phyloP scores from a whole-genome alignment of 1,139 yeast species.

The Blastobotrys capitulatus region DNA sequence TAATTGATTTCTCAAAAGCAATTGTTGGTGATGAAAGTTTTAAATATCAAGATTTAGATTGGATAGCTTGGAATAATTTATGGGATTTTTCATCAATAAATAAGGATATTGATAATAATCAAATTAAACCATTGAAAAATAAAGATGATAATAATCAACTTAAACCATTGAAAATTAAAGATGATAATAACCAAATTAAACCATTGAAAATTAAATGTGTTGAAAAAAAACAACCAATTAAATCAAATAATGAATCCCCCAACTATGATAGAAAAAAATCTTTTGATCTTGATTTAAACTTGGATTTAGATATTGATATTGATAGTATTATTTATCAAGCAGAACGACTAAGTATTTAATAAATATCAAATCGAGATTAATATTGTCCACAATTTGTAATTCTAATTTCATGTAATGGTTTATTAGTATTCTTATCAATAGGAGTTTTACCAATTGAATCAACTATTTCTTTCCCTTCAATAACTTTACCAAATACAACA shows the following conservation, averaged over 20 bases:
- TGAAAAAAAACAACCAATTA: too few relatives aligned
- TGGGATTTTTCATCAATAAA: background rate
- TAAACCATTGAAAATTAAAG: too few relatives aligned
- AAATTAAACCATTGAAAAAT: background rate
- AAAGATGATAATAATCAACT: too few relatives aligned
- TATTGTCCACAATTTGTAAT: conserved; percentile 35
- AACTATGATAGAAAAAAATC: too few relatives aligned
- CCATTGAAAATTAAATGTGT: background rate
- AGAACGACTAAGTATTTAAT: too few relatives aligned
- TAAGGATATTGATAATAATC: background rate
- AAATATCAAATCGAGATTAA: too few relatives aligned
- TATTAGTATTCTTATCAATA: conserved; percentile 52
- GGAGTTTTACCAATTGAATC: conserved; percentile 64
- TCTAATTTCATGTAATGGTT: conserved; percentile 41
- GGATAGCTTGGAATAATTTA: conserved; percentile 2
- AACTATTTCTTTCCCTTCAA: conserved; percentile 57
- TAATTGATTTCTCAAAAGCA: conserved; percentile 10
- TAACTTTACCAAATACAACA: conserved; percentile 38
- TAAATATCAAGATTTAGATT: background rate
- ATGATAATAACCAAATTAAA: background rate
- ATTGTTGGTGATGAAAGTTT: background rate
- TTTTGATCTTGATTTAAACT: too few relatives aligned
- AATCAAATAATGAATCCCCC: too few relatives aligned
- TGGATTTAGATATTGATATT: too few relatives aligned
- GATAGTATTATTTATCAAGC: too few relatives aligned